A percentile compares a stretch with the other conserved stretches of the same genome.
Evolutionary conservation across 2,329 filamentous ascomycete genomes (phyloP).

Genomic region (Triangularia verruculosa): DNA sequence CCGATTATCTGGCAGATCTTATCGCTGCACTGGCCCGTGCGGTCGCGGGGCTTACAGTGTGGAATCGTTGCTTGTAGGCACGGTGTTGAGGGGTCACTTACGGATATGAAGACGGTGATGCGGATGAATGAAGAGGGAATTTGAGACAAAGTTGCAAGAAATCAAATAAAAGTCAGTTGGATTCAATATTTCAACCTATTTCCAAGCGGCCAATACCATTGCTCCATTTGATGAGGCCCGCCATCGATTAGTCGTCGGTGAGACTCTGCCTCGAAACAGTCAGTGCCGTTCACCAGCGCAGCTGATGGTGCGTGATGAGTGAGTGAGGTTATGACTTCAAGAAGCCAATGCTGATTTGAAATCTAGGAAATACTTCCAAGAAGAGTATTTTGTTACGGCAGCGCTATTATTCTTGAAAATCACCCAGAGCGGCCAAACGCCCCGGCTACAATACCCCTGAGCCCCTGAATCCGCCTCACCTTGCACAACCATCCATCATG

Average conservation of each 20-base stretch:
- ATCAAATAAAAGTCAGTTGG: no score
- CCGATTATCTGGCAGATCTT: not conserved
- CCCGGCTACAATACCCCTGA: not conserved
- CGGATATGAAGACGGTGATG: not conserved
- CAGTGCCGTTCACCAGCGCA: not conserved
- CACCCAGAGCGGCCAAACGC: not conserved
- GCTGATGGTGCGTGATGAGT: not conserved
- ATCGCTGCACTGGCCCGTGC: not conserved
- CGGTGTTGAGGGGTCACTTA: not conserved
- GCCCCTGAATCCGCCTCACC: not conserved
- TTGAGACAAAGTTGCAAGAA: not conserved
- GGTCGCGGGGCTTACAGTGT: not conserved
- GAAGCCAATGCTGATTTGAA: not conserved
- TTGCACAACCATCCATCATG: slow-evolving; percentile 1
- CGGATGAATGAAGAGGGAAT: not conserved
- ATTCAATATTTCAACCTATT: not conserved
- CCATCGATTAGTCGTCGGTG: not conserved
- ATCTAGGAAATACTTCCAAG: not conserved
- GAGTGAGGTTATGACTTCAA: not conserved
- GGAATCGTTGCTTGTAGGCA: not conserved
- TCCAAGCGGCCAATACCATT: not conserved
- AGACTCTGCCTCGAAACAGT: not conserved
- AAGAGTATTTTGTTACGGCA: no score
- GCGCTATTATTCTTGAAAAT: not conserved
- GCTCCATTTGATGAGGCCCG: not conserved